Percentiles rank a stretch among this genome's conserved stretches.
These are phyloP conservation scores for Aphanomyces astaci DNA, from an alignment of 352 stramenopile genomes.

Conservation along the genomic window DNA sequence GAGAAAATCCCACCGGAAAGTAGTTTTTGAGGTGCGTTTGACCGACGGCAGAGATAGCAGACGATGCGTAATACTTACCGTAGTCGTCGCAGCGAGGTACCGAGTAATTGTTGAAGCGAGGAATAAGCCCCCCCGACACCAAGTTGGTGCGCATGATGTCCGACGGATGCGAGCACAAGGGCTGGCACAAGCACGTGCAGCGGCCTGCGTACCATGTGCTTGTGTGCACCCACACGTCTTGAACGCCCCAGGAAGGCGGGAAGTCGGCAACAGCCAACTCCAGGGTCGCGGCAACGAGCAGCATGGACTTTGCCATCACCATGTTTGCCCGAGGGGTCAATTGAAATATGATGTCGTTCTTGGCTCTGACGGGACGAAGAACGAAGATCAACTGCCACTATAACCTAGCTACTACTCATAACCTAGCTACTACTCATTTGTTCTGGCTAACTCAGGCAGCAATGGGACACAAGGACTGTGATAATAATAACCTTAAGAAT, in stretches of 20 bases:
- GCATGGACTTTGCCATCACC: too few species aligned
- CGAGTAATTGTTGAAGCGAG: neutral
- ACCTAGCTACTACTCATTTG: too few species aligned
- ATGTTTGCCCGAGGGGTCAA: too few species aligned
- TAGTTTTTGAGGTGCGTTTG: neutral
- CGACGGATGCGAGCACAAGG: conserved; percentile 3
- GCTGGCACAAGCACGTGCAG: conserved; percentile 7
- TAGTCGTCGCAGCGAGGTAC: neutral
- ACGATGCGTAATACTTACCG: neutral
- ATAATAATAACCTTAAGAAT: too few species aligned
- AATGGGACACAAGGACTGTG: too few species aligned
- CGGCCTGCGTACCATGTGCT: neutral
- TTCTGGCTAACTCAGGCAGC: too few species aligned
- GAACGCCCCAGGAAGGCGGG: neutral
- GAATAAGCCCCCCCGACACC: neutral
- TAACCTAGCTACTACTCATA: too few species aligned
- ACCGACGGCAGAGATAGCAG: neutral
- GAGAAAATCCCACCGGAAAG: neutral
- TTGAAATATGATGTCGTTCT: too few species aligned
- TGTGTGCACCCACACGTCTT: conserved; percentile 16
- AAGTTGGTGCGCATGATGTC: conserved; percentile 1
- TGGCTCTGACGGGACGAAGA: too few species aligned
- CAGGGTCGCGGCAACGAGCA: too few species aligned
- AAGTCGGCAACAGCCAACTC: too few species aligned
- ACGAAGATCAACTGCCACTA: too few species aligned